Base-by-base conservation (phyloP, 345 rosid genomes). In the Hirschfeldia incana region DNA sequence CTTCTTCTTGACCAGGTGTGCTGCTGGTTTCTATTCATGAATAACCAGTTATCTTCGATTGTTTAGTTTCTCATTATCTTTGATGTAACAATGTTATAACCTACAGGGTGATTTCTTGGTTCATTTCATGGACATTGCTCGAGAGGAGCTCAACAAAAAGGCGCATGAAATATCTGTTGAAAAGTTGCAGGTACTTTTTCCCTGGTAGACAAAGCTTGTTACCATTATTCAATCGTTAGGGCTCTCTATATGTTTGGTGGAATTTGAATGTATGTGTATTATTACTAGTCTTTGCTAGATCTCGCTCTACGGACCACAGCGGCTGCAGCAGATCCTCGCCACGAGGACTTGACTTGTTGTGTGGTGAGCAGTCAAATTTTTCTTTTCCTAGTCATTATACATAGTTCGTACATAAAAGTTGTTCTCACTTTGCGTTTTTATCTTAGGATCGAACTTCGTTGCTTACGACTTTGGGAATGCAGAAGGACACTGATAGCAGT, bases 1-100 rank as follows among this genome's bases (percentile, higher is more conserved):
- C 97, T 93, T 80, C 99, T 95, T 75, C 97, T 93, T 37, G 98
- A 95, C 84, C 99, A 95, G 99, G 99, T 95, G 86, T 69, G 27
- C 57, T 44, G 66, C 21, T 21, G 21, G 21, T 51, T 69, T 83
- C 21, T 67, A 6, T 7, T 63, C 15, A n/a, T 55, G 49, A 8
- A 53, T 70, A 30, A 42, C 37, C 53, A 27, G 36, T 29, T 69
- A 30, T 63, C 62, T 37, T 12, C 60, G 21, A 21, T 21, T 68
- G n/a, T 44, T 64, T 26, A 37, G 2, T 73, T 32, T 76, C 46
- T 61, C 70, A 4, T 39, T 64, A 5, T 8, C 12, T 4, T 30
- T 65, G 53, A 46, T 77, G 13, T 2, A 27, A 76, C 73, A 60
- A 65, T 66, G 59, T 72, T 27, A 71, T 58, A 44, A 34, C 30